These are phyloP conservation scores for Mrakia gelida DNA, from an alignment of 768 basidiomycete genomes.

Conservation along the genomic window DNA sequence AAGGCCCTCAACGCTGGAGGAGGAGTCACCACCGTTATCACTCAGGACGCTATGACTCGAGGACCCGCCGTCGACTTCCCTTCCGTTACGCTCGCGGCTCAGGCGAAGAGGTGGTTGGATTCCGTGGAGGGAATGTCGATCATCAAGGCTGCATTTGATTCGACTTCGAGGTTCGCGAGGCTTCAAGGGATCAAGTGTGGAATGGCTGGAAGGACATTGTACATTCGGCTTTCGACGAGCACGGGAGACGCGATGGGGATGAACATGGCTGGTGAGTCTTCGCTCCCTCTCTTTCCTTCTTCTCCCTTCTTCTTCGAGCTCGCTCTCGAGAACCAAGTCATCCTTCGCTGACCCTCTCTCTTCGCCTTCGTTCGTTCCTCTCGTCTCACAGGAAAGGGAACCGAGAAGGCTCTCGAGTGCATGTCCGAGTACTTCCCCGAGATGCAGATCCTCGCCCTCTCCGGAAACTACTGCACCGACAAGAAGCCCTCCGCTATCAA, in stretches of 20 bases:
- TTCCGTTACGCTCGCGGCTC: constrained; percentile 67
- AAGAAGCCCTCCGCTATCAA: constrained; percentile 99
- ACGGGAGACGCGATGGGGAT: constrained; percentile 99
- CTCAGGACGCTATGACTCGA: constrained; percentile 92
- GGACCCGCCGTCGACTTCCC: constrained; percentile 99
- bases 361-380: neutral
- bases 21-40: constrained; percentile 89
- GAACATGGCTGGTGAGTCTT: constrained; percentile 66
- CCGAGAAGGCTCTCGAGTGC: constrained; percentile 84
- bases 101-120: constrained; percentile 83
- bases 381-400: constrained; percentile 59
- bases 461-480: constrained; percentile 98
- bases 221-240: constrained; percentile 84
- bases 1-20: constrained; percentile 96
- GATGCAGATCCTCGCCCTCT: constrained; percentile 84
- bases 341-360: no score
- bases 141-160: constrained; percentile 83
- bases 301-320: neutral
- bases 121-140: constrained; percentile 69
- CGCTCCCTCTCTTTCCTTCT: neutral
- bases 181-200: constrained; percentile 79
- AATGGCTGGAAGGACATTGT: constrained; percentile 88
- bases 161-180: constrained; percentile 87
- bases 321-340: neutral
- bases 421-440: constrained; percentile 70